Conservation (phyloP, 345 rosid species). For the Pelargonium nanum region DNA sequence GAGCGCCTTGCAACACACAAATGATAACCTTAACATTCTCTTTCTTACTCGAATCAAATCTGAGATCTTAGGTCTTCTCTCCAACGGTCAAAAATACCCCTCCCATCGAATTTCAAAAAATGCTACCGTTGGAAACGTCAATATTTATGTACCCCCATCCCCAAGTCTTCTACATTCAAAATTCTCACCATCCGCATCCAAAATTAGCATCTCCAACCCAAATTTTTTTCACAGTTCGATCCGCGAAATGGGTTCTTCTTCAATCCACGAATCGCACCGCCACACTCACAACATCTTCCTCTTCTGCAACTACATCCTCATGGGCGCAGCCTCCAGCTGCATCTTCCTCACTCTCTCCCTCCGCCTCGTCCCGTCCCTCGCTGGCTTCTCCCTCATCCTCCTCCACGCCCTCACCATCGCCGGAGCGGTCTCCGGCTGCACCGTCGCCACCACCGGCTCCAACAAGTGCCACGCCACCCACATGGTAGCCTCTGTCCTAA, state of each 20-base stretch:
- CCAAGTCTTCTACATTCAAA: no score
- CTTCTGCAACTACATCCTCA: slow-evolving; percentile 28
- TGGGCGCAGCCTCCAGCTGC: slow-evolving; percentile 31
- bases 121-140: no score
- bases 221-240: no score
- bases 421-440: background rate
- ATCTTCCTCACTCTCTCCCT: slow-evolving; percentile 22
- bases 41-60: no score
- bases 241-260: no score
- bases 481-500: slow-evolving; percentile 74
- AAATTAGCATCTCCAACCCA: no score
- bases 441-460: background rate
- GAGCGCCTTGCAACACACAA: background rate
- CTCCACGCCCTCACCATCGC: background rate
- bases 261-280: slow-evolving; percentile 13
- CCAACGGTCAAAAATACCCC: no score
- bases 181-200: no score
- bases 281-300: slow-evolving; percentile 16
- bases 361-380: slow-evolving; percentile 17
- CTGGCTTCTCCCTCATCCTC: slow-evolving; percentile 7
- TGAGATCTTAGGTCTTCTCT: no score
- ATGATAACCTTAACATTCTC: no score
- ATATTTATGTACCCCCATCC: no score
- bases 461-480: slow-evolving; percentile 20
- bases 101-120: no score